Conservation (phyloP, 768 basidiomycete species). For the Phaeotremella skinneri region DNA sequence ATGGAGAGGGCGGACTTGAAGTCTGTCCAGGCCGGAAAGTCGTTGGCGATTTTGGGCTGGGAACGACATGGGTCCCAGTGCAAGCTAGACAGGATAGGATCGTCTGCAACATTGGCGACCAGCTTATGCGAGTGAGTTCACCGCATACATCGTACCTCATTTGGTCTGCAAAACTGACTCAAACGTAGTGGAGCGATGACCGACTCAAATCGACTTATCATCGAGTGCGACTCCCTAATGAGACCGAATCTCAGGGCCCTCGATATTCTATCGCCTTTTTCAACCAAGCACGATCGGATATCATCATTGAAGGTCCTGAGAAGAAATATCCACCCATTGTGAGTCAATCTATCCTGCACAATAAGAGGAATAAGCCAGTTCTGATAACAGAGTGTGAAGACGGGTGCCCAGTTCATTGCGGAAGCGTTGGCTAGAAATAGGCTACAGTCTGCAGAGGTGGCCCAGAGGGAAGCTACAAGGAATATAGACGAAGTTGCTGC, state of each 20-base stretch:
- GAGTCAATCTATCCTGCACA: not conserved
- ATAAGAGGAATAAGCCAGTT: not conserved
- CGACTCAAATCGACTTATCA: constrained; percentile 47
- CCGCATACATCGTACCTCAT: no score
- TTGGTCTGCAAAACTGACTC: not conserved
- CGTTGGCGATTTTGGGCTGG: constrained; percentile 42
- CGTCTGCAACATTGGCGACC: constrained; percentile 45
- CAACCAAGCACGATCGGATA: constrained; percentile 39
- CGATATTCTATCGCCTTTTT: constrained; percentile 47
- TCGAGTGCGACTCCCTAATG: constrained; percentile 37
- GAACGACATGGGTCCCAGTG: constrained; percentile 36
- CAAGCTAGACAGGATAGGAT: constrained; percentile 31
- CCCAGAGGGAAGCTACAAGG: constrained; percentile 16
- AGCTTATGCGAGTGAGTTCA: constrained; percentile 29
- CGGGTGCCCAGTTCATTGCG: constrained; percentile 43
- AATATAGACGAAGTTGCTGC: constrained; percentile 13
- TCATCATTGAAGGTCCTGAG: constrained; percentile 41
- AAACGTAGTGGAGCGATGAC: constrained; percentile 40
- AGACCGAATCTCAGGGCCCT: constrained; percentile 21
- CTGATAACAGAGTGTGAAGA: constrained; percentile 13
- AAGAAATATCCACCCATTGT: constrained; percentile 40
- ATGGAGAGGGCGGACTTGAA: constrained; percentile 44
- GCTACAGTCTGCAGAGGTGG: constrained; percentile 31
- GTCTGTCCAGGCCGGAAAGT: constrained; percentile 42
- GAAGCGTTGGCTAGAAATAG: constrained; percentile 37